Percentiles rank a stretch among this genome's conserved stretches.
Evolutionary conservation across 805 yeast species (phyloP).

Genomic region (Starmerella geochares): DNA sequence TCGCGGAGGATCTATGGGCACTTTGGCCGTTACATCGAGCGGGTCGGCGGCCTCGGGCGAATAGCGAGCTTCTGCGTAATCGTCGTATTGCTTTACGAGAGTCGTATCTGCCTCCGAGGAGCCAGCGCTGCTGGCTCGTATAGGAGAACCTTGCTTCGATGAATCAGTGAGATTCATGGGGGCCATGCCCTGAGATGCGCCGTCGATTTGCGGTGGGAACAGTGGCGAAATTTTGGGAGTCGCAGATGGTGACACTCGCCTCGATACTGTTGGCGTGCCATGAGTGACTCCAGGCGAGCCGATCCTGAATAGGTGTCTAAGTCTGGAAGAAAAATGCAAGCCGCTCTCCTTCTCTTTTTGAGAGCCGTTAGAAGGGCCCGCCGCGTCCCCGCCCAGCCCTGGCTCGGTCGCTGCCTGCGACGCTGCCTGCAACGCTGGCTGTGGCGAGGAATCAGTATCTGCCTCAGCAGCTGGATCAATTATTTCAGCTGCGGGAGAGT

Average conservation of each 20-base stretch:
- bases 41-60: constrained; percentile 3
- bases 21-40: neutral
- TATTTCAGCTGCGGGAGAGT: neutral
- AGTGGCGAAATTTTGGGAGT: neutral
- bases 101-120: constrained; percentile 1
- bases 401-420: neutral
- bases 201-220: neutral
- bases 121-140: neutral
- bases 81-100: neutral
- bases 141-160: neutral
- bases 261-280: neutral
- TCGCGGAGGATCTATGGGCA: neutral
- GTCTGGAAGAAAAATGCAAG: neutral
- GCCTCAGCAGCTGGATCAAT: neutral
- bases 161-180: neutral
- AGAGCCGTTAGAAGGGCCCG: neutral
- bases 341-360: neutral
- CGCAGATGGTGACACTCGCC: neutral
- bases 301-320: neutral
- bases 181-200: neutral
- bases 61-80: neutral
- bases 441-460: neutral
- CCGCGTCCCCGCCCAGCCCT: neutral
- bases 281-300: neutral
- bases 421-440: neutral